phyloP scores from a whole-genome alignment of 768 basidiomycete species.

The Sarcomyxa edulis region DNA sequence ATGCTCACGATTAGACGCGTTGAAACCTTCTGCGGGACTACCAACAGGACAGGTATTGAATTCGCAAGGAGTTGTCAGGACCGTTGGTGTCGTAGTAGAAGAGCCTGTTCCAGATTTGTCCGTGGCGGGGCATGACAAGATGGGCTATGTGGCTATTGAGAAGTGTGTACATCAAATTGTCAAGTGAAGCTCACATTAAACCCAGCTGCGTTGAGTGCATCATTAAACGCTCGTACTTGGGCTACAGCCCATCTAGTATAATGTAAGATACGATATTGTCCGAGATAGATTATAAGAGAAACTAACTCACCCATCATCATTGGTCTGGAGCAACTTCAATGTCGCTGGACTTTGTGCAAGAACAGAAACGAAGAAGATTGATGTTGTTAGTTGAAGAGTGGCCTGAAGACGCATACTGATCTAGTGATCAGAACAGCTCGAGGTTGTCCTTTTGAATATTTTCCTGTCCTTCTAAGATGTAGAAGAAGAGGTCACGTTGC shows the following conservation, averaged over 20 bases:
- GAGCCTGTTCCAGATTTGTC: slow-evolving; percentile 39
- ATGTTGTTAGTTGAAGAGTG: no score
- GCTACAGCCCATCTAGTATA: slow-evolving; percentile 46
- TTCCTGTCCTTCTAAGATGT: no score
- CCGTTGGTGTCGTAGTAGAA: slow-evolving; percentile 22
- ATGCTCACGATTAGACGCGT: slow-evolving; percentile 32
- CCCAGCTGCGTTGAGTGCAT: slow-evolving; percentile 27
- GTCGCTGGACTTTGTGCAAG: background rate
- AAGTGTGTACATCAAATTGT: background rate
- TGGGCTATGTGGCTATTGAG: slow-evolving; percentile 20
- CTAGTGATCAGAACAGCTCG: no score
- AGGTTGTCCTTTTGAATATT: no score
- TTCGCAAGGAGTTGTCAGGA: slow-evolving; percentile 29
- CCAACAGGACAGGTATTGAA: slow-evolving; percentile 35
- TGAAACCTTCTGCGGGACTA: slow-evolving; percentile 33
- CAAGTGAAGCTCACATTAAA: slow-evolving; percentile 23
- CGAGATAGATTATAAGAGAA: no score
- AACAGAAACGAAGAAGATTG: background rate
- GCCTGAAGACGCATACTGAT: no score
- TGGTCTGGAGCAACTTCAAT: slow-evolving; percentile 18
- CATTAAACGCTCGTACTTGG: slow-evolving; percentile 33
- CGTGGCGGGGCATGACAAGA: slow-evolving; percentile 37
- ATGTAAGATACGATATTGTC: no score
- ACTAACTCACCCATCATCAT: slow-evolving; percentile 24
- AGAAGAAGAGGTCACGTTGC: no score